phyloP scores from a whole-genome alignment of 352 stramenopile genomes.

The Phytophthora pistaciae region DNA sequence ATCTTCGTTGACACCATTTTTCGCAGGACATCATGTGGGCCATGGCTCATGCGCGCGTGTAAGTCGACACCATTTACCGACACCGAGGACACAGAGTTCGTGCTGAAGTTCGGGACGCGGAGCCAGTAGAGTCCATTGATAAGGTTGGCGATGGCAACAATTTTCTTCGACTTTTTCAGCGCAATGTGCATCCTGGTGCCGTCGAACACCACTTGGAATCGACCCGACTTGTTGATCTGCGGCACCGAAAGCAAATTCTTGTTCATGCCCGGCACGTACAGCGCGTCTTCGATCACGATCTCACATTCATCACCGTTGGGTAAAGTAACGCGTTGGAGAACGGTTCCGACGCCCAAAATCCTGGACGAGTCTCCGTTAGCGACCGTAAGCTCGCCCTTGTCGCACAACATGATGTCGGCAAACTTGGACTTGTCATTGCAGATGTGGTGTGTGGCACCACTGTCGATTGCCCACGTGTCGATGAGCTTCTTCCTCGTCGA shows the following conservation, averaged over 20 bases:
- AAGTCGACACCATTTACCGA: too few relatives aligned
- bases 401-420: neutral
- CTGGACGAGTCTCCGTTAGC: constrained; percentile 15
- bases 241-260: constrained; percentile 8
- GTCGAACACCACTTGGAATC: constrained; percentile 31
- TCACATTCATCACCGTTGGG: too few relatives aligned
- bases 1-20: constrained; percentile 24
- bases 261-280: too few relatives aligned
- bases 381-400: constrained; percentile 8
- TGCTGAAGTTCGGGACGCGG: constrained; percentile 2
- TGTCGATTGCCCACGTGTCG: too few relatives aligned
- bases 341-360: constrained; percentile 11
- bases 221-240: constrained; percentile 24
- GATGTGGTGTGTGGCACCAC: too few relatives aligned
- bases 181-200: constrained; percentile 19
- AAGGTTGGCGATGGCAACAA: constrained; percentile 21
- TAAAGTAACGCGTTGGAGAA: constrained; percentile 14
- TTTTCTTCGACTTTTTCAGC: constrained; percentile 18
- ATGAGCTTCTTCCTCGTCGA: neutral
- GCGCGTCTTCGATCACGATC: too few relatives aligned
- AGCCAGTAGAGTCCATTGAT: constrained; percentile 31
- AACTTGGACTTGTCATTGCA: too few relatives aligned
- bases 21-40: constrained; percentile 15
- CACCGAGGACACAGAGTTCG: too few relatives aligned
- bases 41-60: too few relatives aligned